Evolutionary conservation across 2,329 filamentous ascomycete genomes (phyloP).

Genomic region (Pseudogymnoascus sp.): DNA sequence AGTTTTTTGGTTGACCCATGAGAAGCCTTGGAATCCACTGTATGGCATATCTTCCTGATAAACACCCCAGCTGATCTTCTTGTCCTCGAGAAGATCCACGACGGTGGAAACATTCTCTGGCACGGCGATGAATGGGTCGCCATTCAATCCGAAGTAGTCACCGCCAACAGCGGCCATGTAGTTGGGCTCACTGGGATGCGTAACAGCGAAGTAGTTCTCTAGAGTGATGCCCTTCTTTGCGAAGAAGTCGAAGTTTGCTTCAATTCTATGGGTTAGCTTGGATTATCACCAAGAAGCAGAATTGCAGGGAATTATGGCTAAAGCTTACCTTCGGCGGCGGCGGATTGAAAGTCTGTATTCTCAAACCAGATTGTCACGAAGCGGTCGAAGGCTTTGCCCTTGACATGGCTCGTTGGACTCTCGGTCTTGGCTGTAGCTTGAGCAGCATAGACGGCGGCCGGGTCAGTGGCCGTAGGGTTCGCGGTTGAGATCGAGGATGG

Average conservation of each 20-base stretch:
- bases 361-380: slow-evolving; percentile 70
- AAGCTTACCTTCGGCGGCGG: slow-evolving; percentile 51
- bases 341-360: slow-evolving; percentile 64
- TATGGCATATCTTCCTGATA: slow-evolving; percentile 77
- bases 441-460: slow-evolving; percentile 45
- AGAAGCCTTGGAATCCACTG: slow-evolving; percentile 60
- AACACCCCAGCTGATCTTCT: slow-evolving; percentile 58
- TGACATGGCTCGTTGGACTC: slow-evolving; percentile 55
- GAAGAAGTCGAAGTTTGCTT: slow-evolving; percentile 49
- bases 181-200: slow-evolving; percentile 70
- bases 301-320: slow-evolving; percentile 14
- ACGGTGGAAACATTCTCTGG: slow-evolving; percentile 57
- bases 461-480: slow-evolving; percentile 42
- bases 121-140: slow-evolving; percentile 56
- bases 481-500: slow-evolving; percentile 12
- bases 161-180: slow-evolving; percentile 63
- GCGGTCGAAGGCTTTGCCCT: slow-evolving; percentile 66
- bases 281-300: slow-evolving; percentile 27
- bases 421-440: slow-evolving; percentile 53
- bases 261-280: background rate
- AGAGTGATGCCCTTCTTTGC: slow-evolving; percentile 57
- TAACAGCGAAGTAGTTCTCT: slow-evolving; percentile 52
- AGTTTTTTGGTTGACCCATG: slow-evolving; percentile 57
- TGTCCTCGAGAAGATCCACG: slow-evolving; percentile 60
- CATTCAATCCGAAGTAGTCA: slow-evolving; percentile 66